Evolutionary conservation across 345 rosid genomes (phyloP).

Genomic region (Triadica sebifera): DNA sequence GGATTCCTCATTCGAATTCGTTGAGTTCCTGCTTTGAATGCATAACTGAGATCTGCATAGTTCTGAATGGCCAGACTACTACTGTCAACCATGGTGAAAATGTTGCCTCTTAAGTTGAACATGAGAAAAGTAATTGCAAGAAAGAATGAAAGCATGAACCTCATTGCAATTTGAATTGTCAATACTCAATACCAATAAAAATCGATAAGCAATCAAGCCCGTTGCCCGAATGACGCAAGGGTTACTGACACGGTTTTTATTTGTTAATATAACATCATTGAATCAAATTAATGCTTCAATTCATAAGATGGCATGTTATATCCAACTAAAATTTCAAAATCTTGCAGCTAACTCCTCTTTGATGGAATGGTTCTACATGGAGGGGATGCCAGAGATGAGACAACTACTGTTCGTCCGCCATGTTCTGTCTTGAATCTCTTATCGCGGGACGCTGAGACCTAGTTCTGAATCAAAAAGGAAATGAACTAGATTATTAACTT

Average conservation of each 20-base stretch:
- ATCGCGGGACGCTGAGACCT: constrained; percentile 84
- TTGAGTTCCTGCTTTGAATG: too few relatives aligned
- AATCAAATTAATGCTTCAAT: constrained; percentile 4
- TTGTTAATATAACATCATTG: not conserved
- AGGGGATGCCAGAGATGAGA: constrained; percentile 12
- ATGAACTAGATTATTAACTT: constrained; percentile 9
- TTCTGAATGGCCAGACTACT: too few relatives aligned
- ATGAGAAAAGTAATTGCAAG: too few relatives aligned
- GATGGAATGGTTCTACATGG: not conserved
- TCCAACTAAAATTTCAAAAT: constrained; percentile 9
- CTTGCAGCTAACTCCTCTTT: constrained; percentile 9
- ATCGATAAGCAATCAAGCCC: not conserved
- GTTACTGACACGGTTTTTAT: not conserved
- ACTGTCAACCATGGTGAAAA: too few relatives aligned
- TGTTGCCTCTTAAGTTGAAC: too few relatives aligned
- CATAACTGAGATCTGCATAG: too few relatives aligned
- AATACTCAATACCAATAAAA: not conserved
- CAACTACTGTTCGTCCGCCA: constrained; percentile 11
- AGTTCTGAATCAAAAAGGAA: constrained; percentile 49
- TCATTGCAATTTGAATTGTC: not conserved
- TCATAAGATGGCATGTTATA: not conserved
- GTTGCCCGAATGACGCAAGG: too few relatives aligned
- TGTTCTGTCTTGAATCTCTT: constrained; percentile 26
- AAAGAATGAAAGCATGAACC: too few relatives aligned
- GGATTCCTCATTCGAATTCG: too few relatives aligned